These are phyloP conservation scores for Aspergillus tamarii DNA, from an alignment of 2,329 filamentous ascomycete species.

Conservation along the genomic window DNA sequence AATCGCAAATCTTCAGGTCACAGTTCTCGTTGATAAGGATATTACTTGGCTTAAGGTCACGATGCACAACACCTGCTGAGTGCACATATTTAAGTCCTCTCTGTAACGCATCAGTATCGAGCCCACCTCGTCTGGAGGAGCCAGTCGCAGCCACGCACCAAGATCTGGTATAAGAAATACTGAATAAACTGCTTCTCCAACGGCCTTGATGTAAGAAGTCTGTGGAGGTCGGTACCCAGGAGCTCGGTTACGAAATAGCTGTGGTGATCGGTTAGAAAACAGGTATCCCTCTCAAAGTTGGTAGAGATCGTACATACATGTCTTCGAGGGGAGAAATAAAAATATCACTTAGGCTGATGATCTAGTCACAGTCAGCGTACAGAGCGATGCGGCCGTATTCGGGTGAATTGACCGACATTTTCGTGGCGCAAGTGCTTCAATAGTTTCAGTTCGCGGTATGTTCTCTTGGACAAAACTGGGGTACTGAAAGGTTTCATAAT, in stretches of 20 bases:
- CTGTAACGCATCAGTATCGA: constrained; percentile 52
- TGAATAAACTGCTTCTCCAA: constrained; percentile 99
- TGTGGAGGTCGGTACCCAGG: constrained; percentile 92
- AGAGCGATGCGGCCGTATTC: background rate
- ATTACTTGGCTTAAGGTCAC: constrained; percentile 97
- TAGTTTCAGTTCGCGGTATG: constrained; percentile 95
- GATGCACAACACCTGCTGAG: constrained; percentile 95
- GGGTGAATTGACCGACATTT: constrained; percentile 66
- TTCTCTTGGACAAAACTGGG: constrained; percentile 95
- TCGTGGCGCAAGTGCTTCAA: constrained; percentile 96
- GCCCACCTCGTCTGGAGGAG: background rate
- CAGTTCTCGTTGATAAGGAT: constrained; percentile 99
- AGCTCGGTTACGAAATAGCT: constrained; percentile 99
- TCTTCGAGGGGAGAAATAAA: constrained; percentile 99
- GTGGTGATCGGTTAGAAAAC: constrained; percentile 21
- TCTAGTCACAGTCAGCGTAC: constrained; percentile 54
- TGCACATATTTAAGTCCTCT: constrained; percentile 98
- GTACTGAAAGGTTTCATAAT: constrained; percentile 99
- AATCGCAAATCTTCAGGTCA: constrained; percentile 99
- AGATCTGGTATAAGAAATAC: constrained; percentile 98
- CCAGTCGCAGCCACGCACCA: constrained; percentile 63
- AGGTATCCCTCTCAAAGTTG: too few relatives aligned
- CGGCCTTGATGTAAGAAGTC: constrained; percentile 89
- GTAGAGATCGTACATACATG: constrained; percentile 64
- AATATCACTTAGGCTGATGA: constrained; percentile 98